These are phyloP conservation scores for Phytophthora cryptogea DNA, from an alignment of 352 stramenopile genomes.

Conservation along the genomic window DNA sequence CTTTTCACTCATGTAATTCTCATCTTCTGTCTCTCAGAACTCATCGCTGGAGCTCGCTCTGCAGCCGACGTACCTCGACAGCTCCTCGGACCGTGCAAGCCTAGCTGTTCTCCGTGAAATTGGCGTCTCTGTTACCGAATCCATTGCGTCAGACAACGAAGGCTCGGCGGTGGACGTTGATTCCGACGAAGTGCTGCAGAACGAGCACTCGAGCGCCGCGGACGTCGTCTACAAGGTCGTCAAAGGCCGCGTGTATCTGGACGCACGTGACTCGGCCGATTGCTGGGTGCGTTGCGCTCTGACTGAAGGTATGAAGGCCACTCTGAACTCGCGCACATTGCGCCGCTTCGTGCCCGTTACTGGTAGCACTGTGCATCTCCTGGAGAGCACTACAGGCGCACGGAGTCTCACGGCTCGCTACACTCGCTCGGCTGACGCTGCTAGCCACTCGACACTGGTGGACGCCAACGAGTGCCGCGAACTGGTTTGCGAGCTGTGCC, in stretches of 20 bases:
- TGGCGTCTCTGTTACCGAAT: slow-evolving; percentile 41
- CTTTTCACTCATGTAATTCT: slow-evolving; percentile 5
- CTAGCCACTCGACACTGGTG: slow-evolving; percentile 39
- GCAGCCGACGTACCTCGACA: slow-evolving; percentile 69
- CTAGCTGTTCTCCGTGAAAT: slow-evolving; percentile 57
- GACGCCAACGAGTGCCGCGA: slow-evolving; percentile 51
- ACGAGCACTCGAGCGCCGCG: slow-evolving; percentile 51
- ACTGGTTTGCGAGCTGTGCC: slow-evolving; percentile 74
- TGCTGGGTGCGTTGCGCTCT: slow-evolving; percentile 68
- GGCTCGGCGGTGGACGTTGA: slow-evolving; percentile 20
- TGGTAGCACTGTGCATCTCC: slow-evolving; percentile 23
- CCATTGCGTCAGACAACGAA: neutral
- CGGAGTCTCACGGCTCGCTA: slow-evolving; percentile 42
- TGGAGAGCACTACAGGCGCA: slow-evolving; percentile 7
- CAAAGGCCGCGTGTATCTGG: slow-evolving; percentile 51
- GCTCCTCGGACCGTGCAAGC: slow-evolving; percentile 57
- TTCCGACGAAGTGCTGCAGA: slow-evolving; percentile 31
- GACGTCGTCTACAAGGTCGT: slow-evolving; percentile 45
- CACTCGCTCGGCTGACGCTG: slow-evolving; percentile 44
- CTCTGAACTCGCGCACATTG: slow-evolving; percentile 30
- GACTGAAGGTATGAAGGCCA: slow-evolving; percentile 38
- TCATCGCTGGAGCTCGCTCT: slow-evolving; percentile 42
- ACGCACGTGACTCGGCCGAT: slow-evolving; percentile 73
- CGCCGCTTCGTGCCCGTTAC: slow-evolving; percentile 52
- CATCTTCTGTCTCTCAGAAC: slow-evolving; percentile 4